Percentiles rank a stretch among this genome's conserved stretches.
phyloP scores from a whole-genome alignment of 352 stramenopile genomes.

The Phytophthora sp. region DNA sequence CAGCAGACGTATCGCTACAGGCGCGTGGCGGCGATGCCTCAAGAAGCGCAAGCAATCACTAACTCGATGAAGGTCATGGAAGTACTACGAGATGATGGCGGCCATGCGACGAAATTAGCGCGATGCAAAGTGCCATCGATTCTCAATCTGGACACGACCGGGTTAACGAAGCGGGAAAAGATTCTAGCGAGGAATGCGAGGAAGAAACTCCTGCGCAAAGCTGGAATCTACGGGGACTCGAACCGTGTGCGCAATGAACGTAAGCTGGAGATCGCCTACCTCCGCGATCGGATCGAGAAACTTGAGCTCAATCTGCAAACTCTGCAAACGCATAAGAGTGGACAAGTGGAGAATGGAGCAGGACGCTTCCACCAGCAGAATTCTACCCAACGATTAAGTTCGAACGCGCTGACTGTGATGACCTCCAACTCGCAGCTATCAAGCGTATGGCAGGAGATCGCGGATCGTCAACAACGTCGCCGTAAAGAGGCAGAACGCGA shows the following conservation, averaged over 20 bases:
- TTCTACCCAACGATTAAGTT: neutral
- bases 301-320: constrained; percentile 39
- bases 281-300: constrained; percentile 41
- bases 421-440: constrained; percentile 14
- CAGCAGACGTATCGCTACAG: neutral
- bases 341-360: neutral
- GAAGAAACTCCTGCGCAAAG: constrained; percentile 34
- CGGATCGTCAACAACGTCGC: constrained; percentile 24
- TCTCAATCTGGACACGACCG: constrained; percentile 16
- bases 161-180: constrained; percentile 23
- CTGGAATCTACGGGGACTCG: constrained; percentile 37
- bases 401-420: constrained; percentile 2
- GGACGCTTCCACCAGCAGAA: neutral
- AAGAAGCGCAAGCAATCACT: neutral
- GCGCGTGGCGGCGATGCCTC: neutral
- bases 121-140: constrained; percentile 13
- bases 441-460: constrained; percentile 30
- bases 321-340: constrained; percentile 18
- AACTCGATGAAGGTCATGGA: neutral
- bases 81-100: neutral
- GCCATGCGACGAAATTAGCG: neutral
- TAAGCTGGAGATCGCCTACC: constrained; percentile 48
- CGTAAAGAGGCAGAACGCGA: constrained; percentile 36
- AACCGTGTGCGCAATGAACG: constrained; percentile 37
- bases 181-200: constrained; percentile 22